phyloP scores from a whole-genome alignment of 495 filamentous ascomycete species.

The Tirmania nivea region DNA sequence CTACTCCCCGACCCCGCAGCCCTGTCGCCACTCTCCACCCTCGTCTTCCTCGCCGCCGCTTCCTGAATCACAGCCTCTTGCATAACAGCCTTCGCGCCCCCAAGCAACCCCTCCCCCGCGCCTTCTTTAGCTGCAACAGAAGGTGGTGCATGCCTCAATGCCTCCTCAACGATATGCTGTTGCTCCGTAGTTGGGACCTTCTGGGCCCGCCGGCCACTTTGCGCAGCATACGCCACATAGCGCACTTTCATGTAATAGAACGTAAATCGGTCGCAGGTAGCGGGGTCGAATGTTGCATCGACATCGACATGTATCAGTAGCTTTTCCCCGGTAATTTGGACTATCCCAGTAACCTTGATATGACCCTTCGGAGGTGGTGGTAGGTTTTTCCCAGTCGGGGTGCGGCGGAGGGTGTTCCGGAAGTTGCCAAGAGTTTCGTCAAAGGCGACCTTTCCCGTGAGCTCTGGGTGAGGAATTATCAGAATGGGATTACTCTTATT shows the following conservation, averaged over 20 bases:
- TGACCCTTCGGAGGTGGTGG: conserved; percentile 14
- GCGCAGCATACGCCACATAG: conserved; percentile 3
- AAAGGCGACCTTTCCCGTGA: conserved; percentile 1
- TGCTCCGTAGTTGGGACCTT: not conserved
- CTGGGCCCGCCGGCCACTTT: not conserved
- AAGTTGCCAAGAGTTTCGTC: conserved; percentile 2
- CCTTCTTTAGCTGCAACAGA: not conserved
- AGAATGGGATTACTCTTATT: not conserved
- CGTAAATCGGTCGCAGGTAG: conserved; percentile 6
- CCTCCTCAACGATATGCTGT: no score
- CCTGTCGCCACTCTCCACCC: not conserved
- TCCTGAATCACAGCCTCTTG: not conserved
- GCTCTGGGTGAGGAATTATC: not conserved
- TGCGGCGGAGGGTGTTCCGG: conserved; percentile 2
- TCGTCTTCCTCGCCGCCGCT: not conserved
- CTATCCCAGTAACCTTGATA: conserved; percentile 13
- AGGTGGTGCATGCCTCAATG: not conserved
- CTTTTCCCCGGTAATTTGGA: conserved; percentile 11
- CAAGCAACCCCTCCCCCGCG: not conserved
- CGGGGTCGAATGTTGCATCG: conserved; percentile 11
- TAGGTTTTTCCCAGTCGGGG: not conserved
- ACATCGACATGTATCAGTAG: conserved; percentile 13
- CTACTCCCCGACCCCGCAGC: not conserved
- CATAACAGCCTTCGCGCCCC: not conserved
- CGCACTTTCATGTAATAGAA: conserved; percentile 13